A percentile compares a stretch with the other conserved stretches of the same genome.
phyloP scores from a whole-genome alignment of 306 rosid species.

The Trifolium subterraneum region DNA sequence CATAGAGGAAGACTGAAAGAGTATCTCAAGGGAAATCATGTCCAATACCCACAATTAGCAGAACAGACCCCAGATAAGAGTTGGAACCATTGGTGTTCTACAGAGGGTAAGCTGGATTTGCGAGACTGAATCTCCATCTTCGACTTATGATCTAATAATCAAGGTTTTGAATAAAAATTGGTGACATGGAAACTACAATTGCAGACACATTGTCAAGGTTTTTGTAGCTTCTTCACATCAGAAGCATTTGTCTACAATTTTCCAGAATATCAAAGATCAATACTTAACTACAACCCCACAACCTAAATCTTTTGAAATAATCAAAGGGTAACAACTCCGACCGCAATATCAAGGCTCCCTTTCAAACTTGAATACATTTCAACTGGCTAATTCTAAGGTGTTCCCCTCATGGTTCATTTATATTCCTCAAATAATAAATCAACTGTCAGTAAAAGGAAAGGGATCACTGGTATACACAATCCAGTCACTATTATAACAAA shows the following conservation, averaged over 20 bases:
- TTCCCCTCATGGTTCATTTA: neutral
- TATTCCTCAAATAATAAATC: neutral
- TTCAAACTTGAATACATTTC: neutral
- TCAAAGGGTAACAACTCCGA: neutral
- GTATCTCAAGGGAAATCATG: conserved; percentile 7
- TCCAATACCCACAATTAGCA: neutral
- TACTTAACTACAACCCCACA: neutral
- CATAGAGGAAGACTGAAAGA: neutral
- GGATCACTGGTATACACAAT: neutral
- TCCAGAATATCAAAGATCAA: neutral
- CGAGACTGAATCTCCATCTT: neutral
- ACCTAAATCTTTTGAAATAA: neutral
- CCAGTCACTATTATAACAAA: too few species aligned
- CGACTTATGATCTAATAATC: neutral
- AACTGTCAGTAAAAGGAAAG: neutral
- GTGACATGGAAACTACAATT: neutral
- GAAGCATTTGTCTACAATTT: neutral
- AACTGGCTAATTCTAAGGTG: neutral
- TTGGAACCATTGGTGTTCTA: neutral
- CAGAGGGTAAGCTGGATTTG: neutral
- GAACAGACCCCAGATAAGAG: neutral
- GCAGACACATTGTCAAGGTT: neutral
- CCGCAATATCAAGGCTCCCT: neutral
- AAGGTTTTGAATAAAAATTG: neutral
- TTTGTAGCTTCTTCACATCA: neutral